A percentile compares a stretch with the other conserved stretches of the same genome.
phyloP scores from a whole-genome alignment of 108 stramenopile species.

The Pseudonitzschia multiseries region DNA sequence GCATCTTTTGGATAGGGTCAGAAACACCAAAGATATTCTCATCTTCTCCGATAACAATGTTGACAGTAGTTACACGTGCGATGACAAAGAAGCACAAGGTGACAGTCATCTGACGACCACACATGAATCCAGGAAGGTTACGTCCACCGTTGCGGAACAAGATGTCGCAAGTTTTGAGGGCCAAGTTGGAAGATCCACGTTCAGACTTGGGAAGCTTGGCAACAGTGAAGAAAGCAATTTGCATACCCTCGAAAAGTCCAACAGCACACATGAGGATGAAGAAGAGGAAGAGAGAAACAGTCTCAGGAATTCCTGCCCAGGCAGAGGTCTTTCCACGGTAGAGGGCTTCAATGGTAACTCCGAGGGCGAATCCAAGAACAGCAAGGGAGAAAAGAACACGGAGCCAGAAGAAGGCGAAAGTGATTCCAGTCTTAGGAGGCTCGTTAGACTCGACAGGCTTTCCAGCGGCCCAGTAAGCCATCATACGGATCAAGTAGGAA shows the following conservation, averaged over 20 bases:
- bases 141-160: slow-evolving; percentile 51
- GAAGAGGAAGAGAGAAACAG: slow-evolving; percentile 50
- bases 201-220: slow-evolving; percentile 59
- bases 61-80: slow-evolving; percentile 60
- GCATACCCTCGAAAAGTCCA: slow-evolving; percentile 74
- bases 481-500: slow-evolving; percentile 54
- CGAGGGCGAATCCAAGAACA: slow-evolving; percentile 54
- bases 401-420: slow-evolving; percentile 47
- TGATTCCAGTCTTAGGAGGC: slow-evolving; percentile 32
- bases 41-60: slow-evolving; percentile 40
- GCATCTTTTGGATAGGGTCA: slow-evolving; percentile 52
- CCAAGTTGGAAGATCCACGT: slow-evolving; percentile 50
- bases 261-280: slow-evolving; percentile 57
- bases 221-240: slow-evolving; percentile 79
- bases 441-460: slow-evolving; percentile 64
- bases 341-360: slow-evolving; percentile 54
- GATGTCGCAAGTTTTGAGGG: slow-evolving; percentile 51
- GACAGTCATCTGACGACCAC: slow-evolving; percentile 75
- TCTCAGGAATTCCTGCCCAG: slow-evolving; percentile 53
- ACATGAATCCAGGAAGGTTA: slow-evolving; percentile 69
- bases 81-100: slow-evolving; percentile 66
- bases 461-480: slow-evolving; percentile 39
- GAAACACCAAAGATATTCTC: slow-evolving; percentile 62
- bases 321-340: slow-evolving; percentile 70
- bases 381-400: slow-evolving; percentile 50